Percentiles rank a stretch among this genome's conserved stretches.
Evolutionary conservation across 2,329 filamentous ascomycete species (phyloP).

Genomic region (Colletotrichum simmondsii): DNA sequence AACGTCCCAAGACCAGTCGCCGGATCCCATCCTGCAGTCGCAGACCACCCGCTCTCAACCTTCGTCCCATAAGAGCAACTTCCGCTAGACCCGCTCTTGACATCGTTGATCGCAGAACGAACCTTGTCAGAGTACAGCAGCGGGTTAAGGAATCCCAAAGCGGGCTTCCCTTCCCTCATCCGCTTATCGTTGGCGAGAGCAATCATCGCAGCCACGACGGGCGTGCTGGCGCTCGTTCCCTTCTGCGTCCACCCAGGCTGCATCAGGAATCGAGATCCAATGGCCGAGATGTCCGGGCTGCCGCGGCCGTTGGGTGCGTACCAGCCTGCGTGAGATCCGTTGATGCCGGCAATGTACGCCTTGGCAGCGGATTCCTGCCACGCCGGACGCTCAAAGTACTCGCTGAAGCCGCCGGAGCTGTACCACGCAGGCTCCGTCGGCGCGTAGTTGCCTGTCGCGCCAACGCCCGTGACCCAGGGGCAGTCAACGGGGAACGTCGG

Average conservation of each 20-base stretch:
- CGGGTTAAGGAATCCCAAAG: slow-evolving; percentile 58
- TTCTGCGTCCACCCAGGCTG: slow-evolving; percentile 42
- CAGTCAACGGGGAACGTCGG: slow-evolving; percentile 61
- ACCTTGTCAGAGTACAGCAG: slow-evolving; percentile 45
- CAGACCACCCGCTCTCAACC: slow-evolving; percentile 14
- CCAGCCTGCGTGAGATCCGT: slow-evolving; percentile 52
- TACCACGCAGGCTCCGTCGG: slow-evolving; percentile 48
- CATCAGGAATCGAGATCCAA: slow-evolving; percentile 63
- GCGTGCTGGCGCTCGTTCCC: slow-evolving; percentile 48
- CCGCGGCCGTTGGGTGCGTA: slow-evolving; percentile 57
- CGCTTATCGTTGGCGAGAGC: slow-evolving; percentile 56
- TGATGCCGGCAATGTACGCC: slow-evolving; percentile 52
- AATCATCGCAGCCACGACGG: slow-evolving; percentile 54
- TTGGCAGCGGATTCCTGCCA: slow-evolving; percentile 53
- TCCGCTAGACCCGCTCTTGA: background rate
- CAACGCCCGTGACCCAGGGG: slow-evolving; percentile 47
- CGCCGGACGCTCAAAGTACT: slow-evolving; percentile 52
- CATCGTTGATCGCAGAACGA: background rate
- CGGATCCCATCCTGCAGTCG: slow-evolving; percentile 7
- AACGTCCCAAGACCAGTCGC: slow-evolving; percentile 12
- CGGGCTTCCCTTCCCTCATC: slow-evolving; percentile 44
- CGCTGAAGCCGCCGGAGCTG: slow-evolving; percentile 58
- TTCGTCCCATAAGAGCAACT: background rate
- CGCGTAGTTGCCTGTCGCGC: slow-evolving; percentile 40
- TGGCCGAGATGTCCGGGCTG: slow-evolving; percentile 56